phyloP scores from a whole-genome alignment of 2,329 filamentous ascomycete genomes.

The Aspergillus amoenus region DNA sequence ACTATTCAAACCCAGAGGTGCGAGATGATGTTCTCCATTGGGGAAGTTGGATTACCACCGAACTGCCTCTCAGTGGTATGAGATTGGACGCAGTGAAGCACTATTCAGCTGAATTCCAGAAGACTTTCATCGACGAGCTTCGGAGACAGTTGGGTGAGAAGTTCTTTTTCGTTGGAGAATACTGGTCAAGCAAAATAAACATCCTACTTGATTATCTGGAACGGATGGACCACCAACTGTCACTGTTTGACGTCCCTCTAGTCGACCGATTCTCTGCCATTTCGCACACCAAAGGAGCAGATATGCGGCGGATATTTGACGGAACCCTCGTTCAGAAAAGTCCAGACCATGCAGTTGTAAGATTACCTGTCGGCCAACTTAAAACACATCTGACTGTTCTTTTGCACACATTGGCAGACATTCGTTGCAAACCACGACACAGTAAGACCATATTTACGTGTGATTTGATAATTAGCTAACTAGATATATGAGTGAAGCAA shows the following conservation, averaged over 20 bases:
- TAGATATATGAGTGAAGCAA: slow-evolving; percentile 43
- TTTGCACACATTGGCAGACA: slow-evolving; percentile 16
- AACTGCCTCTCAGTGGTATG: slow-evolving; percentile 64
- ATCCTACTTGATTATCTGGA: slow-evolving; percentile 59
- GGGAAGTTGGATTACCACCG: slow-evolving; percentile 65
- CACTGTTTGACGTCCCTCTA: slow-evolving; percentile 67
- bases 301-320: slow-evolving; percentile 65
- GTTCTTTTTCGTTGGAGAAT: slow-evolving; percentile 69
- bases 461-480: background rate
- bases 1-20: slow-evolving; percentile 65
- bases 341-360: slow-evolving; percentile 39
- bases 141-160: slow-evolving; percentile 51
- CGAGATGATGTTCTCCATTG: slow-evolving; percentile 63
- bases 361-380: background rate
- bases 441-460: slow-evolving; percentile 10
- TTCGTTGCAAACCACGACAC: slow-evolving; percentile 30
- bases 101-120: slow-evolving; percentile 66
- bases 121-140: slow-evolving; percentile 61
- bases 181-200: slow-evolving; percentile 61
- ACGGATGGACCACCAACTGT: slow-evolving; percentile 58
- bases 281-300: slow-evolving; percentile 56
- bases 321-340: slow-evolving; percentile 55
- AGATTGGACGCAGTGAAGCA: slow-evolving; percentile 73
- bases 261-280: slow-evolving; percentile 66
- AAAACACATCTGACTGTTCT: background rate